Evolutionary conservation across 2,329 filamentous ascomycete species (phyloP), one percentile per base, ranked within the genome.

Genomic region (Akanthomyces muscarius): DNA sequence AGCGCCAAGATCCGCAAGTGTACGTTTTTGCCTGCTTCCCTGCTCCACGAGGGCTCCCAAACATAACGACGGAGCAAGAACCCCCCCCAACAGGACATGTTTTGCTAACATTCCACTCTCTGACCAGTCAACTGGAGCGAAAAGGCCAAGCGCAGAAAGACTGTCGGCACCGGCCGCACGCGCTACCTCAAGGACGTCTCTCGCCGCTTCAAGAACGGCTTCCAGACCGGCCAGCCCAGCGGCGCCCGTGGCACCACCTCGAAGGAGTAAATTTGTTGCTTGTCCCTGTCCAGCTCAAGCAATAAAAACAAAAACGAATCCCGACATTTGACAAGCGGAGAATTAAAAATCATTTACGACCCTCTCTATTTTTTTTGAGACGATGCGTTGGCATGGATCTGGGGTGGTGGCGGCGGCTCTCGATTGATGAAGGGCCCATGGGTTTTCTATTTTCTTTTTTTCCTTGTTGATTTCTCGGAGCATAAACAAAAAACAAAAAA

Each of bases 141-240:
- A 88, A 99, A 99, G 91, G 94, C 93, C 75, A 98, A 98, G 92
- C 87, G 95, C 82, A 96, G 95, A 90, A 98, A 97, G 93, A 97
- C 94, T 77, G 94, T 91, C 79, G 95, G 95, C 76, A 94, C 92
- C 77, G 95, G 95, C 81, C 91, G 95, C 81, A 95, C 93, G 89
- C 88, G 92, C 78, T 91, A 93, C 84, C 87, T 99, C 79, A 96
- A 96, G 87, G 86, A 86, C 75, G 89, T 99, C 78, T 85, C 92
- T 78, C 89, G 95, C 80, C 88, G 88, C 83, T 97, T 97, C 89
- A 92, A 89, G 86, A 99, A 99, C 84, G 93, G 92, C 74, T 99
- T 99, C 91, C 94, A 91, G 85, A 87, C 83, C 72, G 95, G 95
- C 77, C 81, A 85, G 73, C 92, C 92, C 78, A 93, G 96, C 85